phyloP scores from a whole-genome alignment of 768 basidiomycete species.

The Tubosaeta sp. region DNA sequence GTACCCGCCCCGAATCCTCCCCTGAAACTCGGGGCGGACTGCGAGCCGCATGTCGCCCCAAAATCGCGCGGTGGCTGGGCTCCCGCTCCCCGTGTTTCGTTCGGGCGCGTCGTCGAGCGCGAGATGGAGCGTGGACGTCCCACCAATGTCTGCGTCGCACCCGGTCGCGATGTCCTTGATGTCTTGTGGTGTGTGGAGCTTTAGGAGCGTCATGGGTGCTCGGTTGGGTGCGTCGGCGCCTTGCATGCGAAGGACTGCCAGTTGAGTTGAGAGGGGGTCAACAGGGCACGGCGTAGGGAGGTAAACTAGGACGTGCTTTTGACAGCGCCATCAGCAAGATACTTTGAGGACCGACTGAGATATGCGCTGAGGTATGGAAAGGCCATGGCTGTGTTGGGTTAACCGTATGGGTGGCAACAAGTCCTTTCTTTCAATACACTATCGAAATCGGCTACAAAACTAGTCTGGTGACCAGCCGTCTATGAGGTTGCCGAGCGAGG shows the following conservation, averaged over 20 bases:
- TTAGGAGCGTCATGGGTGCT: conserved; percentile 59
- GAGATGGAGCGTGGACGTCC: conserved; percentile 74
- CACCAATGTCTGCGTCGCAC: conserved; percentile 87
- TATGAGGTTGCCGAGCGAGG: too few species aligned
- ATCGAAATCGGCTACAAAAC: background rate
- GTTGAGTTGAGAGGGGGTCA: conserved; percentile 9
- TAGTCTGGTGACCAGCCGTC: too few species aligned
- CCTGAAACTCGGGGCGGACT: conserved; percentile 63
- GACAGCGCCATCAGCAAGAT: conserved; percentile 38
- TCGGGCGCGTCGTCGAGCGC: conserved; percentile 56
- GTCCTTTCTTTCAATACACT: background rate
- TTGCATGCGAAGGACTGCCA: conserved; percentile 67
- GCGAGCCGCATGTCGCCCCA: conserved; percentile 74
- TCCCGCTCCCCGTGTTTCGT: conserved; percentile 42
- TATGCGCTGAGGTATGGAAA: conserved; percentile 27
- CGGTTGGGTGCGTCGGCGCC: conserved; percentile 64
- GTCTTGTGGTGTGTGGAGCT: conserved; percentile 57
- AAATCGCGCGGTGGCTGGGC: conserved; percentile 59
- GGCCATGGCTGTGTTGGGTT: conserved; percentile 17
- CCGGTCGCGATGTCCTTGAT: conserved; percentile 68
- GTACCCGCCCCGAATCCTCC: conserved; percentile 77
- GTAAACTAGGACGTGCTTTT: conserved; percentile 34
- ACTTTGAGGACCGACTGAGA: conserved; percentile 36
- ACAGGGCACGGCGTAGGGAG: conserved; percentile 1
- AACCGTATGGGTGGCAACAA: background rate